Conservation (phyloP, 768 basidiomycete species). For the Chalciporus chontae region DNA sequence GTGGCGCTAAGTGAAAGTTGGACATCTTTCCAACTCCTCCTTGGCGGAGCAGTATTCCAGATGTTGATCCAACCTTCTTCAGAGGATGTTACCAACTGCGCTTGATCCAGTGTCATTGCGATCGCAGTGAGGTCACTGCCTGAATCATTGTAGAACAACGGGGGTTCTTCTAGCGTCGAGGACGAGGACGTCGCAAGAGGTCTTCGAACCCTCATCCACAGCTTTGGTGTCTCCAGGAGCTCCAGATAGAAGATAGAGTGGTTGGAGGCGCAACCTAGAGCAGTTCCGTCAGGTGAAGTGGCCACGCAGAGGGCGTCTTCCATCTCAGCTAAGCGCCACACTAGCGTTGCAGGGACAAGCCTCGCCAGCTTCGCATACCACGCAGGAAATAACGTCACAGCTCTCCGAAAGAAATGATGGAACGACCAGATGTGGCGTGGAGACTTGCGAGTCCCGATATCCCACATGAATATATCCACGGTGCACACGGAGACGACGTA, state of each 20-base stretch:
- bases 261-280: conserved; percentile 1
- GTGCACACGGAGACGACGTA: conserved; percentile 13
- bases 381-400: conserved; percentile 7
- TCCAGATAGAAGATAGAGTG: conserved; percentile 5
- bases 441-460: conserved; percentile 6
- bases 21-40: conserved; percentile 6
- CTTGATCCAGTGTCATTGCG: conserved; percentile 8
- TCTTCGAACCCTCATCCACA: conserved; percentile 4
- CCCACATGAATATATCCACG: conserved; percentile 15
- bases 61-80: conserved; percentile 7
- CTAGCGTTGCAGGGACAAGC: conserved; percentile 2
- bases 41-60: conserved; percentile 10
- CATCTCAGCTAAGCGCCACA: conserved; percentile 1
- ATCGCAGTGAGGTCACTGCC: neutral
- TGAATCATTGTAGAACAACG: neutral
- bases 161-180: conserved; percentile 8
- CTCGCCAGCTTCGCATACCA: conserved; percentile 14
- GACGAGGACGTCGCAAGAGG: conserved; percentile 1
- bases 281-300: conserved; percentile 9
- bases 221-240: neutral
- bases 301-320: conserved; percentile 9
- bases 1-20: neutral
- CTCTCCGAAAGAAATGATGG: conserved; percentile 7
- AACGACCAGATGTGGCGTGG: conserved; percentile 14
- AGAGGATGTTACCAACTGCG: conserved; percentile 7